Percentiles rank a stretch among this genome's conserved stretches.
Conservation (phyloP, 768 basidiomycete species). For the Kwoniella pini region DNA sequence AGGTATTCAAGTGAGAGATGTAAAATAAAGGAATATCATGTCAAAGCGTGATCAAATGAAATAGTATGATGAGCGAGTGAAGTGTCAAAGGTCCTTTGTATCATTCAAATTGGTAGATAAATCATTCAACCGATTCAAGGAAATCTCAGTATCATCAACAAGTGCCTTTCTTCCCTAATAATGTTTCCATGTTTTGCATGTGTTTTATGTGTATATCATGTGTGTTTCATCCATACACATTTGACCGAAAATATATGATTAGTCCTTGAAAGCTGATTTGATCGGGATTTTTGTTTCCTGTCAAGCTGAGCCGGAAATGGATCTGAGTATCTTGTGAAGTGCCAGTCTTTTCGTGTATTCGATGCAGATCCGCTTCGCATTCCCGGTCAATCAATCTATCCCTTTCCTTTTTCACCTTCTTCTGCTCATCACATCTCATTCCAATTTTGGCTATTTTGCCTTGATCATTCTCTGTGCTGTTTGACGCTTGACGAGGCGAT, state of each 20-base stretch:
- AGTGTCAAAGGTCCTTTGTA: slow-evolving; percentile 19
- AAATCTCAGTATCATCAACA: neutral
- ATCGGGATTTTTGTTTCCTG: neutral
- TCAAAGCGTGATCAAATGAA: neutral
- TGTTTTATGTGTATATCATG: slow-evolving; percentile 1
- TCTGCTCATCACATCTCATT: too few species aligned
- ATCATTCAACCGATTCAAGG: neutral
- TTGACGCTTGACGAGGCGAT: neutral
- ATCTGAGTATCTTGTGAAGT: neutral
- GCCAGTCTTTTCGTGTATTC: neutral
- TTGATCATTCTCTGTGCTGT: neutral
- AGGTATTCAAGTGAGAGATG: neutral
- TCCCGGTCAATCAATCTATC: too few species aligned
- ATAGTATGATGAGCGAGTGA: slow-evolving; percentile 14
- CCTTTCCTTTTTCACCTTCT: too few species aligned
- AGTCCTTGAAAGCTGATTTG: slow-evolving; percentile 2
- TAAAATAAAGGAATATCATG: neutral
- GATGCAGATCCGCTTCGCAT: too few species aligned
- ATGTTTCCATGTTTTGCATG: neutral
- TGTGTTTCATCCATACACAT: neutral
- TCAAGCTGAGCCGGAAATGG: neutral
- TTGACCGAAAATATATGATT: neutral
- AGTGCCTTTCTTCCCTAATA: neutral
- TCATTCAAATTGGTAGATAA: neutral
- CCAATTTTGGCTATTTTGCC: neutral